Conservation (phyloP, 2,329 filamentous ascomycete genomes). For the Fusarium sp. region DNA sequence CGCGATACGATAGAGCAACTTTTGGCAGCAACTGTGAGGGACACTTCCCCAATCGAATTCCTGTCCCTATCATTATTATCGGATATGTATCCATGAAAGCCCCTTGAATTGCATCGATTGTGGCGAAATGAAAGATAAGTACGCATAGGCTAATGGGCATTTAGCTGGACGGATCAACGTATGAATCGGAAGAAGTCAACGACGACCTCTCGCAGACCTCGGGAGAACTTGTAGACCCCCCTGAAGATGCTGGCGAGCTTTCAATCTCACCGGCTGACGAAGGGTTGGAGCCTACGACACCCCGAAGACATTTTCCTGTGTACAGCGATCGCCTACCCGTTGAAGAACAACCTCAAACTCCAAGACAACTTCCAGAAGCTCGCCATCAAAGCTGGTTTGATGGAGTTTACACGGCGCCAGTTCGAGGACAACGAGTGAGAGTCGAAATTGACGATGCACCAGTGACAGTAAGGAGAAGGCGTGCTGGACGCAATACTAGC, state of each 20-base stretch:
- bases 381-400: constrained; percentile 39
- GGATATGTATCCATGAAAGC: background rate
- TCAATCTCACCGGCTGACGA: background rate
- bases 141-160: background rate
- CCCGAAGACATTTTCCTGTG: constrained; percentile 23
- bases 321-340: constrained; percentile 33
- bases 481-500: constrained; percentile 44
- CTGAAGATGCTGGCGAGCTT: background rate
- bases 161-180: background rate
- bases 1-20: background rate
- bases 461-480: constrained; percentile 3
- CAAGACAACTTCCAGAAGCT: constrained; percentile 37
- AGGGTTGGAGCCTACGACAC: background rate
- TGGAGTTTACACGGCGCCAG: constrained; percentile 35
- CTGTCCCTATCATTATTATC: background rate
- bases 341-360: constrained; percentile 36
- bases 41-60: background rate
- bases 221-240: background rate
- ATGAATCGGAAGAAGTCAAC: constrained; percentile 1
- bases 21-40: constrained; percentile 13
- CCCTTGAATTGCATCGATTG: background rate
- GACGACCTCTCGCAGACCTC: background rate
- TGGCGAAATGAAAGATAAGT: background rate
- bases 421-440: constrained; percentile 13
- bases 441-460: background rate